Conservation (phyloP, 306 rosid species). For the Lathyrus aphaca region DNA sequence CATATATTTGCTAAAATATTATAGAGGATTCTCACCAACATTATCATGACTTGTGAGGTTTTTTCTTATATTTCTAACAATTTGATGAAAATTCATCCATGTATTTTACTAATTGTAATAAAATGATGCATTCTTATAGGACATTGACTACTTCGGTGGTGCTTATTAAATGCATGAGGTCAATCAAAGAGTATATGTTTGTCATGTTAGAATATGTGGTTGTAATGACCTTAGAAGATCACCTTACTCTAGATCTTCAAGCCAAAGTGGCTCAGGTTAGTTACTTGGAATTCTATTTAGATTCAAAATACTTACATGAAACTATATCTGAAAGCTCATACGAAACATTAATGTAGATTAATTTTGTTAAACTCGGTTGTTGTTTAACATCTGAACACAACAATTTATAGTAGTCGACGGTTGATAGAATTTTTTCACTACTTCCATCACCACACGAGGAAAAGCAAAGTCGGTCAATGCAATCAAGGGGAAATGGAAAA, state of each 20-base stretch:
- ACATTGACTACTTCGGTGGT: slow-evolving; percentile 88
- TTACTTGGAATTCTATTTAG: slow-evolving; percentile 22
- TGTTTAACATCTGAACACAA: too few relatives aligned
- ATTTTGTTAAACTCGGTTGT: too few relatives aligned
- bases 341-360: too few relatives aligned
- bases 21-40: too few relatives aligned
- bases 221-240: slow-evolving; percentile 94
- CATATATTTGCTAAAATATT: too few relatives aligned
- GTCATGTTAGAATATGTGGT: slow-evolving; percentile 78
- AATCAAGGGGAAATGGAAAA: too few relatives aligned
- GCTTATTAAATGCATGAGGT: slow-evolving; percentile 74
- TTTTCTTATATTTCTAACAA: neutral
- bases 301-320: slow-evolving; percentile 16
- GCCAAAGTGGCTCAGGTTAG: slow-evolving; percentile 89
- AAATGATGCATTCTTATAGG: slow-evolving; percentile 47
- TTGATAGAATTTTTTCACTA: too few relatives aligned
- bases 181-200: slow-evolving; percentile 85
- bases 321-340: too few relatives aligned
- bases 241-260: slow-evolving; percentile 91
- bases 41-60: slow-evolving; percentile 36
- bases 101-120: slow-evolving; percentile 18
- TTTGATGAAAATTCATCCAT: slow-evolving; percentile 24
- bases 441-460: too few relatives aligned
- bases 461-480: too few relatives aligned
- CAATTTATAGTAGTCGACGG: too few relatives aligned